Evolutionary conservation across 1,284 basidiomycete species (phyloP).

Genomic region (Cutaneotrichosporon dermatis): DNA sequence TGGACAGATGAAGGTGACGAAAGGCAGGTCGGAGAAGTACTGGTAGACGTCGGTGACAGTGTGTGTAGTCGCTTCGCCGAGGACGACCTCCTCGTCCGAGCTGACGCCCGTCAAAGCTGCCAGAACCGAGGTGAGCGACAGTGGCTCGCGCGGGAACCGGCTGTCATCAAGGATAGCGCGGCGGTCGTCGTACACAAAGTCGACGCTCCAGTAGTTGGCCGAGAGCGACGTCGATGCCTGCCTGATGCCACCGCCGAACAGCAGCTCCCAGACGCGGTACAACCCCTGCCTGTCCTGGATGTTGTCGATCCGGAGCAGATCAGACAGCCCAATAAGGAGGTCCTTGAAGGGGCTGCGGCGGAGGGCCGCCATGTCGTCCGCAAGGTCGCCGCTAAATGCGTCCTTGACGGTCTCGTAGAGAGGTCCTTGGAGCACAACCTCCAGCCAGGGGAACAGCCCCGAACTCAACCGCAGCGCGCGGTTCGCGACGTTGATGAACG

Average conservation of each 20-base stretch:
- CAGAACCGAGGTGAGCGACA: slow-evolving; percentile 27
- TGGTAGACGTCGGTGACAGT: slow-evolving; percentile 29
- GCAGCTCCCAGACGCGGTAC: slow-evolving; percentile 33
- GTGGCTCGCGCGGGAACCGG: slow-evolving; percentile 31
- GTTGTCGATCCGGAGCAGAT: slow-evolving; percentile 31
- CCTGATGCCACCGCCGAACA: slow-evolving; percentile 35
- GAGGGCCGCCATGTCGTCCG: slow-evolving; percentile 21
- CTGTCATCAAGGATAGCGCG: slow-evolving; percentile 35
- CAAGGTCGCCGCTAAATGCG: slow-evolving; percentile 14
- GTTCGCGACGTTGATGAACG: slow-evolving; percentile 29
- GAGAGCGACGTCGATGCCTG: slow-evolving; percentile 28
- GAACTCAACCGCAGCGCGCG: slow-evolving; percentile 30
- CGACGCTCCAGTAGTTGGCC: slow-evolving; percentile 41
- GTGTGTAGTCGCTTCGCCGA: slow-evolving; percentile 18
- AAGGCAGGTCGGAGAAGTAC: slow-evolving; percentile 34
- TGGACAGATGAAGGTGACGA: slow-evolving; percentile 21
- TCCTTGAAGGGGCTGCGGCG: slow-evolving; percentile 40
- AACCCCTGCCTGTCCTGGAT: slow-evolving; percentile 32
- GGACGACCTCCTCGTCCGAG: slow-evolving; percentile 15
- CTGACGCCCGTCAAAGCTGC: slow-evolving; percentile 30
- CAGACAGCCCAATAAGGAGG: slow-evolving; percentile 36
- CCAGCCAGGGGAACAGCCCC: slow-evolving; percentile 40
- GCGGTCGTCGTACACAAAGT: slow-evolving; percentile 32
- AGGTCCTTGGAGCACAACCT: slow-evolving; percentile 33
- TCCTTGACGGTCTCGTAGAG: slow-evolving; percentile 25